Evolutionary conservation across 805 yeast genomes (phyloP), one percentile per base, ranked within the genome.

Genomic region (Barnettozyma wickerhamii): DNA sequence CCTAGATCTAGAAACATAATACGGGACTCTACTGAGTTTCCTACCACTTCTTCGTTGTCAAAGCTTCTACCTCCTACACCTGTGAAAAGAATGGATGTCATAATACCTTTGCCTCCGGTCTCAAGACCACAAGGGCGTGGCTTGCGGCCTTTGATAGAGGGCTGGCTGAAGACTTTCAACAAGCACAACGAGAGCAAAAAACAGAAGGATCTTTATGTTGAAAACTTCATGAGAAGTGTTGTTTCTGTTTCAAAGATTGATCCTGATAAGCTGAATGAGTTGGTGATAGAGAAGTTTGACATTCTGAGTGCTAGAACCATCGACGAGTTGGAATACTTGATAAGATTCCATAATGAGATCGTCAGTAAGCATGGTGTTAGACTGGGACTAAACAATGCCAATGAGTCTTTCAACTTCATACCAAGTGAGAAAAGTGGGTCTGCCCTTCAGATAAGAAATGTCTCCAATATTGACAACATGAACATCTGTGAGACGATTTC

Each of bases 291-390:
- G 1, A 72, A 78, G 48, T 69, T 78, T 43, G 91, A 84, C 59
- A 64, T 81, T 7, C 59, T 84, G 42, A 78, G 87, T 58, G 87
- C 87, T 3, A 66, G 88, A 54, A 78, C 84, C 3, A 71, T 82
- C 20, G 83, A 79, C 49, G 90, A 84, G 55, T 72, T 81, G 35
- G 84, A 80, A 51, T 71, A 61, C 46, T 59, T 79, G 35, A 65
- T 77, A 5, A 53, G 77, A 10, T 66, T 68, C 50, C 78, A 75
- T 51, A 64, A 67, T 45, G 58, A 61, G n/a, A 45, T 67, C 6
- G 30, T 64, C 27, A 43, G 43, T n/a, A 57, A 58, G 37, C 50
- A 57, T 32, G 50, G 49, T 15, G 41, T 44, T 7, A 36, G 43
- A 17, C 37, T 35, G 4, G 47, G 43, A 0, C 18, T 38, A 5